Base-by-base conservation (phyloP, 768 basidiomycete genomes). In the Coprinellus micaceus region DNA sequence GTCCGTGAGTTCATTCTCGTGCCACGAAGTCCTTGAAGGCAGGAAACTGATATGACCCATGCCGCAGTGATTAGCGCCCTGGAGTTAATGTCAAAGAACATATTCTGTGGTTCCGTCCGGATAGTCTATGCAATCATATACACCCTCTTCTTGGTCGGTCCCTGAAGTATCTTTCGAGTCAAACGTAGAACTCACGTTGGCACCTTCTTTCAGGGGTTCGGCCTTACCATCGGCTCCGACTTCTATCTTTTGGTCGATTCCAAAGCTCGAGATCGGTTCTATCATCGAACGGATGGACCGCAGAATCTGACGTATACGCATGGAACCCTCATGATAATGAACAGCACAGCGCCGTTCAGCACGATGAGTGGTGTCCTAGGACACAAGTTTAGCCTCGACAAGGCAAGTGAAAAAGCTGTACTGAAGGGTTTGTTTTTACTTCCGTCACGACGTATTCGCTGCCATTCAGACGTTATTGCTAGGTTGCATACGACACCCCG, bases 61-160 rank as follows among this genome's bases (percentile, higher is more conserved):
- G n/a, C 43, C 6, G 13, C 56, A 89, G 90, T 91, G 61, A 86
- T 85, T 52, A 86, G 86, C 56, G 85, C 91, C 6, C 74, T 93
- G 15, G 91, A 92, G 67, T 72, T 92, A 56, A 89, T 89, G 67
- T 91, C 90, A 13, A 82, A 82, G 64, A 92, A 89, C 63, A 78
- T 91, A 36, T 81, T 91, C 53, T 89, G 88, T 60, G 91, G 90
- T 26, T 87, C 88, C 21, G 90, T 92, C 30, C 77, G 89, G 59
- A 84, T 92, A 68, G 88, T 92, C 26, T 92, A 91, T 63, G 89
- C 91, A 13, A 86, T 91, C 57, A 91, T 93, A 41, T 93, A 92
- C 64, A 91, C 89, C 0, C 74, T 92, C 43, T 91, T 91, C 67
- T 71, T 93, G 63, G 88, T 87, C 64, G 57, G 78, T 60, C 7